These are phyloP conservation scores for Podospora pseudopauciseta DNA, from an alignment of 495 filamentous ascomycete genomes.

Conservation along the genomic window DNA sequence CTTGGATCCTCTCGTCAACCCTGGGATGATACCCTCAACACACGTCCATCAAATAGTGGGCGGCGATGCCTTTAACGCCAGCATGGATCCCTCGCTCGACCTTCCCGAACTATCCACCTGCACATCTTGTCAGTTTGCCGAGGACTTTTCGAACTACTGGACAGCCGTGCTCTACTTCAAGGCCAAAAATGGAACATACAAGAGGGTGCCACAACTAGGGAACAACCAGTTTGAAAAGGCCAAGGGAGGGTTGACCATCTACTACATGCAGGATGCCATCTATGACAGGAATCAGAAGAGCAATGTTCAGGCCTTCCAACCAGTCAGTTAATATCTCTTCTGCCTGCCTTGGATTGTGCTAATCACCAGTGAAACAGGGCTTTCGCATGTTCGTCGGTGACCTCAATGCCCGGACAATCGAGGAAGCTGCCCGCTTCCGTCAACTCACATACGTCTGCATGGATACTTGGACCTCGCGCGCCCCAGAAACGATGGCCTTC, in stretches of 20 bases:
- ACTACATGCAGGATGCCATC: constrained; percentile 44
- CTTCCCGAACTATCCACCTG: constrained; percentile 37
- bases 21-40: constrained; percentile 37
- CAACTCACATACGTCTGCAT: constrained; percentile 45
- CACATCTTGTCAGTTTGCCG: constrained; percentile 28
- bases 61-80: constrained; percentile 48
- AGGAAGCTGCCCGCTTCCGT: constrained; percentile 31
- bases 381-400: constrained; percentile 52
- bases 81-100: constrained; percentile 42
- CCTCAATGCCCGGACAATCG: constrained; percentile 36
- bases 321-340: constrained; percentile 8
- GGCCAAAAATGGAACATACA: constrained; percentile 44
- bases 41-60: constrained; percentile 50
- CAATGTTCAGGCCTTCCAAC: constrained; percentile 40
- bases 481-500: constrained; percentile 41
- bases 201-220: constrained; percentile 40
- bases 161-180: constrained; percentile 48
- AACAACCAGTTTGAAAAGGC: constrained; percentile 37
- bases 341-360: background rate
- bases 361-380: constrained; percentile 24
- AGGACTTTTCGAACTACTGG: constrained; percentile 37
- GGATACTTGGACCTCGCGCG: constrained; percentile 29
- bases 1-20: constrained; percentile 43
- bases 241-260: constrained; percentile 43
- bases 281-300: constrained; percentile 30